Base-by-base conservation (phyloP, 176 grass and related monocot genomes). In the Aegilops longissima region DNA sequence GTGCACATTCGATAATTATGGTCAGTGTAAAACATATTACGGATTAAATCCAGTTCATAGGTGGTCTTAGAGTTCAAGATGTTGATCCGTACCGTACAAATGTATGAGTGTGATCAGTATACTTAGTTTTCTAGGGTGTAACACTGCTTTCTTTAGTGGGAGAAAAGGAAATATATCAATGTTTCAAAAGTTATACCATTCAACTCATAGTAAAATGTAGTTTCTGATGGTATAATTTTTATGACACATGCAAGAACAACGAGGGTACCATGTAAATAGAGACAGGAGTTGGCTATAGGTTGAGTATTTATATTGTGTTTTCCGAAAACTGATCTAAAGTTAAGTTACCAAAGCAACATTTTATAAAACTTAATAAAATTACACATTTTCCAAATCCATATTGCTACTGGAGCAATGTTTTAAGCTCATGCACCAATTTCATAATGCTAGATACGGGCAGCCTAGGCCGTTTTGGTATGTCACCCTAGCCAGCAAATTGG, bases 41-140 rank as follows among this genome's bases (percentile, higher is more conserved):
- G 62, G 33, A 68, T 78, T 10, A 42, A 18, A 35, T 17, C 33
- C 24, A 77, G 33, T 68, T 67, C 3, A 27, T 39, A 31, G 20
- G 29, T 89, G 54, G 27, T 52, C 44, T 80, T 23, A 44, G 35
- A 39, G 30, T 84, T 24, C 24, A 88, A 88, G 23, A 72, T 79
- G 58, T 52, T 21, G 11, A 9, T 78, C 4, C 61, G 20, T 49
- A 58, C 77, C 5, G 4, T 83, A 45, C 24, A 5, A 65, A 51
- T 63, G 49, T 66, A 84, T 11, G 36, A 88, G 36, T 30, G 38
- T 63, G 80, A 80, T 79, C 23, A 33, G 7, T 49, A 42, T 18
- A 73, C 11, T 24, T 72, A 44, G 12, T 27, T 71, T 82, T 69
- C 11, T 47, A 61, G 10, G 31, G 18, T 78, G 62, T 24, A 70